phyloP scores from a whole-genome alignment of 768 basidiomycete species.

The Coprinopsis cinerea region DNA sequence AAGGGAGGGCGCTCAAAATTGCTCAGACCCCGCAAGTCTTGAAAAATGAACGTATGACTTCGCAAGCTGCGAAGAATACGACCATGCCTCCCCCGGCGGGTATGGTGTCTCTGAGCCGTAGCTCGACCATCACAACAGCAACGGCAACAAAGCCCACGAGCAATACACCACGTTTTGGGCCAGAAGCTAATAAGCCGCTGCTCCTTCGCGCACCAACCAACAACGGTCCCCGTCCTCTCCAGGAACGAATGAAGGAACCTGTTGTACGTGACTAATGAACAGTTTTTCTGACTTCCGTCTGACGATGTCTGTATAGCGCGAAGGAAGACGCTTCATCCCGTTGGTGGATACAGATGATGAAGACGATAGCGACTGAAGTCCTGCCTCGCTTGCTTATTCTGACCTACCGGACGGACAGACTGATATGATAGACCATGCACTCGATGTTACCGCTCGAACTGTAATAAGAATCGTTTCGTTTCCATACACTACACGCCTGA shows the following conservation, averaged over 20 bases:
- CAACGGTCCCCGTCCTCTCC: background rate
- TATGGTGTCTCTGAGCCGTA: background rate
- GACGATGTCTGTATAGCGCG: conserved; percentile 16
- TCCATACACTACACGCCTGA: background rate
- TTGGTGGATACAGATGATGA: conserved; percentile 42
- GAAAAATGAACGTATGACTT: too few species aligned
- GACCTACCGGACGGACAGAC: too few species aligned
- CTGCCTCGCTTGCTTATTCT: too few species aligned
- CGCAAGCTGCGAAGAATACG: too few species aligned
- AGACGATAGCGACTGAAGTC: conserved; percentile 20
- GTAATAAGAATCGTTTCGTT: background rate
- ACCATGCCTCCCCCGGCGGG: too few species aligned
- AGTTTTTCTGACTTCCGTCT: background rate
- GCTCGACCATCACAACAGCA: background rate
- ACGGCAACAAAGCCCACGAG: background rate
- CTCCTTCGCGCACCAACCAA: too few species aligned
- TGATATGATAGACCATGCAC: background rate
- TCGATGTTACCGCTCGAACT: background rate
- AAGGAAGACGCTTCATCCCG: conserved; percentile 44
- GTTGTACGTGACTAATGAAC: conserved; percentile 5
- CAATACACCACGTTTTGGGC: too few species aligned
- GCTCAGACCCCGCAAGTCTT: too few species aligned
- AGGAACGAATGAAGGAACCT: conserved; percentile 12
- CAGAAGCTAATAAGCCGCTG: too few species aligned
- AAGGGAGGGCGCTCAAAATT: too few species aligned